Evolutionary conservation across 257 asterid genomes (phyloP), one percentile per base, ranked within the genome.

Genomic region (Solanum ahanhuiri): DNA sequence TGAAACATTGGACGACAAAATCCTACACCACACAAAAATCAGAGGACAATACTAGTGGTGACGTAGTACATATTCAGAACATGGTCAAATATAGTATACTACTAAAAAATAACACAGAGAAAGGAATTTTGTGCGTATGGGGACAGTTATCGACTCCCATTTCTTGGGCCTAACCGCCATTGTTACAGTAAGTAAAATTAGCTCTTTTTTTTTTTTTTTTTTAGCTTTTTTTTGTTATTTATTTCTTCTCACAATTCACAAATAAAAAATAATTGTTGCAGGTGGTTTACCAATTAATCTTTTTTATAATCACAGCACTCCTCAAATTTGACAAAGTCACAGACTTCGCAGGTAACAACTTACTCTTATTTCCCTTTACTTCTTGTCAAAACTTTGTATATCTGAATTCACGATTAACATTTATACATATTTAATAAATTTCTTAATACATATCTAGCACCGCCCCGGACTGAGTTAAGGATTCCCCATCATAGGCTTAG

Each of bases 141-240:
- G 94, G 87, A 94, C 97, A 51, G 94, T 95, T 39, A 88, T 95
- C 60, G 99, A 95, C 88, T 94, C 98, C 87, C 96, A 94, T 90
- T 92, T 94, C 89, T 88, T 97, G 91, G 99, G 93, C 73, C 93
- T 97, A 89, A 97, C 99, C 71, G 98, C 98, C 87, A 94, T 94
- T 83, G 97, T 95, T 86, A 97, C 99, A 77, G 98, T 97, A 90
- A 7, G 94, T 83, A 41, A 34, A 51, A 22, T 20, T 20, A 34
- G 17, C 25, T 28, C 86, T 23, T 45, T 31, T 69, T 25, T 11
- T 77, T 75, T 37, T 28, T 73, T 15, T 3, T 37, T 34, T 34
- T 34, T 5, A 35, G 25, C 12, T 41, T 23, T 25, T 2, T 51
- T 15, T 51, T 4, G 2, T 14, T 48, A 4, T 51, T 45, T 51